phyloP scores from a whole-genome alignment of 306 rosid species.

The Vigna hirtella region DNA sequence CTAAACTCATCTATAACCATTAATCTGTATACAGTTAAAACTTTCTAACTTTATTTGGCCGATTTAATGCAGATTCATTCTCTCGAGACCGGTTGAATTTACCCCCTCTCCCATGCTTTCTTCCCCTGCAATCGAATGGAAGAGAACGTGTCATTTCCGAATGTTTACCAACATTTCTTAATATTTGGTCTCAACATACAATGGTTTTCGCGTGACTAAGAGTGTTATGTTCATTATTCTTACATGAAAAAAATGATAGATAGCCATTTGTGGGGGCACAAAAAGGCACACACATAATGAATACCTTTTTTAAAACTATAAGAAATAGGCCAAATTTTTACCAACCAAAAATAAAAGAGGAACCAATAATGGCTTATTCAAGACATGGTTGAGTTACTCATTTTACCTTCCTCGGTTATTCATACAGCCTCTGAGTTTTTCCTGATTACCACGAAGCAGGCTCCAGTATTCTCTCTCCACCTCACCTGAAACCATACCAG shows the following conservation, averaged over 20 bases:
- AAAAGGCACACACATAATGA: no score
- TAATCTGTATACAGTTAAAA: slow-evolving; percentile 38
- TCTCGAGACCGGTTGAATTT: slow-evolving; percentile 71
- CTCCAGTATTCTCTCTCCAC: slow-evolving; percentile 89
- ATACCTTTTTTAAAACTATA: not conserved
- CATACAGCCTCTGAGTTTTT: slow-evolving; percentile 51
- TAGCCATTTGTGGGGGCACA: no score
- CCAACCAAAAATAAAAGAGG: not conserved
- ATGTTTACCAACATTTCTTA: not conserved
- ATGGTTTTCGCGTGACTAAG: not conserved
- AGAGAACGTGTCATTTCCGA: not conserved
- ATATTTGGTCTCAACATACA: not conserved
- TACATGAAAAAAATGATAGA: no score
- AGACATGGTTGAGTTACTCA: not conserved
- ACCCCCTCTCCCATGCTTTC: slow-evolving; percentile 67
- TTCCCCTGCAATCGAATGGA: slow-evolving; percentile 63
- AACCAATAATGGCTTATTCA: not conserved
- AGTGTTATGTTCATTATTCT: not conserved
- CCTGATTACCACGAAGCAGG: slow-evolving; percentile 74
- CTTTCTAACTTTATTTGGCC: slow-evolving; percentile 65
- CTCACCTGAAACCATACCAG: slow-evolving; percentile 63
- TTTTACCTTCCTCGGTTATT: slow-evolving; percentile 77
- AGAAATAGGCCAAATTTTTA: not conserved
- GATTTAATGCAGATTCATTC: slow-evolving; percentile 51
- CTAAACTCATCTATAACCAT: slow-evolving; percentile 2